Percentiles rank a stretch among this genome's conserved stretches.
Conservation (phyloP, 495 filamentous ascomycete species). For the Penicillium taxi region DNA sequence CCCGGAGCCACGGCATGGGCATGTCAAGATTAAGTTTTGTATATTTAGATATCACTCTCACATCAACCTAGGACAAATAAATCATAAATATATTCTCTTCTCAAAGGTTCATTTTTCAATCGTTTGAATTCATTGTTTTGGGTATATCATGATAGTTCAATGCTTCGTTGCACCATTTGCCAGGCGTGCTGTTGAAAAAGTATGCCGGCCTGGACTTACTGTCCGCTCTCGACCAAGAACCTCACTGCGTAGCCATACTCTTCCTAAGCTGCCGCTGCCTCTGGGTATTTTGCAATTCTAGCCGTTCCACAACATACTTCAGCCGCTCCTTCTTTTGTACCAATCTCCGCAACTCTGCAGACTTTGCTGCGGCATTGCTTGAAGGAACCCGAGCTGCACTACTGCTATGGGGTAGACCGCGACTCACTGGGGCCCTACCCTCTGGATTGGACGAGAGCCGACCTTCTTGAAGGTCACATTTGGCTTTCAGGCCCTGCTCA, state of each 20-base stretch:
- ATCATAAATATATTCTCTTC: slow-evolving; percentile 18
- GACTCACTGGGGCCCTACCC: slow-evolving; percentile 17
- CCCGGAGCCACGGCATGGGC: slow-evolving; percentile 12
- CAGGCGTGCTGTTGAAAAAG: too few relatives aligned
- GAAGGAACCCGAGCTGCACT: slow-evolving; percentile 24
- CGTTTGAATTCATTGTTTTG: too few relatives aligned
- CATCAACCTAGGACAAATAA: too few relatives aligned
- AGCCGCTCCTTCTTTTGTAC: slow-evolving; percentile 70
- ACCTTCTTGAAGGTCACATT: slow-evolving; percentile 63
- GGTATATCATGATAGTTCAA: too few relatives aligned
- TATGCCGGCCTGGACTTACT: too few relatives aligned
- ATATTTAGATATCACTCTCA: slow-evolving; percentile 15
- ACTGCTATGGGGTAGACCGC: slow-evolving; percentile 16
- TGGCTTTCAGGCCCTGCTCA: slow-evolving; percentile 60
- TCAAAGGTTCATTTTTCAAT: too few relatives aligned
- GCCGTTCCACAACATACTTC: slow-evolving; percentile 65
- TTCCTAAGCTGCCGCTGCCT: slow-evolving; percentile 69
- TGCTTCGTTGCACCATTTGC: too few relatives aligned
- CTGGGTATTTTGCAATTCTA: slow-evolving; percentile 60
- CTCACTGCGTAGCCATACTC: slow-evolving; percentile 59
- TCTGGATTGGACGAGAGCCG: slow-evolving; percentile 42
- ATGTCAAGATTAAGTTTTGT: slow-evolving; percentile 11
- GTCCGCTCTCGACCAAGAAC: too few relatives aligned
- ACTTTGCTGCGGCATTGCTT: slow-evolving; percentile 51
- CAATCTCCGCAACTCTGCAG: slow-evolving; percentile 53